Evolutionary conservation across 2,329 filamentous ascomycete species (phyloP).

Genomic region (Penicillium vulpinum): DNA sequence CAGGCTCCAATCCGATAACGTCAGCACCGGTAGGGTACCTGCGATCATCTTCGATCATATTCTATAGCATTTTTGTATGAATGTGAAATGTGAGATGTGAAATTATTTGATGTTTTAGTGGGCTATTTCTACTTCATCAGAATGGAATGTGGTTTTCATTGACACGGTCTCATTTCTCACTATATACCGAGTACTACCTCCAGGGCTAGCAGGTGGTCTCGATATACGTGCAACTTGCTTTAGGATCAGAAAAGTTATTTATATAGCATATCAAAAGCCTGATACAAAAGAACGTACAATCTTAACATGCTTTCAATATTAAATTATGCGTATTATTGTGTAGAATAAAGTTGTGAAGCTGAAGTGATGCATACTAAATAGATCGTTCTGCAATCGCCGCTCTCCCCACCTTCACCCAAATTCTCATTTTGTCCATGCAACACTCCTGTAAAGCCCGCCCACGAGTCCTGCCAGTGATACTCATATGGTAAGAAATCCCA

Average conservation of each 20-base stretch:
- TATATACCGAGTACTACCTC: background rate
- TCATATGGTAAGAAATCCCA: conserved; percentile 1
- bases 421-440: background rate
- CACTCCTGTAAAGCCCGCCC: background rate
- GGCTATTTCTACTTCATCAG: background rate
- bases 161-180: background rate
- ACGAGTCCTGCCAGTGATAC: background rate
- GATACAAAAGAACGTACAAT: no score
- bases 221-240: background rate
- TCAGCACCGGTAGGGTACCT: conserved; percentile 21
- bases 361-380: background rate
- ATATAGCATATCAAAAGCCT: background rate
- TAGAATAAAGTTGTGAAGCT: background rate
- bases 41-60: conserved; percentile 23
- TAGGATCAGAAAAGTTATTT: background rate
- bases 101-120: no score
- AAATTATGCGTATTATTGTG: background rate
- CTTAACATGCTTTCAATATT: background rate
- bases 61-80: conserved; percentile 7
- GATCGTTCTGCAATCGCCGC: background rate
- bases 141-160: background rate
- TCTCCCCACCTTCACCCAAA: conserved; percentile 5
- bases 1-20: conserved; percentile 30
- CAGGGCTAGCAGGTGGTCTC: background rate
- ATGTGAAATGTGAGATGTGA: background rate